Evolutionary conservation across 768 basidiomycete species (phyloP), one percentile per base, ranked within the genome.

Genomic region (Mycena kentingensis): DNA sequence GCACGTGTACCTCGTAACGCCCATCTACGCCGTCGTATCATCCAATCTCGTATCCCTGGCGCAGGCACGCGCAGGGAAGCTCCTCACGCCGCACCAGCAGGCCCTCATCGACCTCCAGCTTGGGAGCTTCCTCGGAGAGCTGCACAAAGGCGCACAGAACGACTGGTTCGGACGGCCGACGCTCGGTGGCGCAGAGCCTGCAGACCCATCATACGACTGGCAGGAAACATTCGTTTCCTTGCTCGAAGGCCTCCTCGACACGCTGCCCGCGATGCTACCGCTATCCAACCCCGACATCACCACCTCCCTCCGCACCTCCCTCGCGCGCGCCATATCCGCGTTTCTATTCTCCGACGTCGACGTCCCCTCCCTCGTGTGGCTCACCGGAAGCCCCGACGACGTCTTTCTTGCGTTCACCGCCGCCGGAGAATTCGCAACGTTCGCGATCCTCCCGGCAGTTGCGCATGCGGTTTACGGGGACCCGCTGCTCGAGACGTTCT

Each of bases 261-360:
- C 69, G 6, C 76, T 79, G 15, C 72, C 60, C 41, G 51, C 53
- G 29, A 55, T 46, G 27, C 58, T n/a, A n/a, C n/a, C n/a, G n/a
- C n/a, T n/a, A 50, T 24, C 51, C 70, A 2, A 65, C 61, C 24
- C 60, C 80, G 2, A 71, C 76, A n/a, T n/a, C 13, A 75, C 77
- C 45, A 57, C 63, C 21, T 70, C 74, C 24, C 73, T 87, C 46
- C 77, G 83, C 27, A 58, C 61, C 3, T 73, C 70, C 59, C 77
- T 88, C 35, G 80, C 79, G 21, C 84, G 86, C 21, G 89, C 89
- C 19, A 88, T 91, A 52, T 84, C 81, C 13, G 83, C 77, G 44
- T 90, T 82, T 64, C 74, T 91, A 13, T 91, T 90, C 57, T 87
- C 88, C 58, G 88, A 91, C 50, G 85, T 83, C 47, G 84, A 87